These are phyloP conservation scores for Schizophyllum amplum DNA, from an alignment of 1,284 basidiomycete species.

Conservation along the genomic window DNA sequence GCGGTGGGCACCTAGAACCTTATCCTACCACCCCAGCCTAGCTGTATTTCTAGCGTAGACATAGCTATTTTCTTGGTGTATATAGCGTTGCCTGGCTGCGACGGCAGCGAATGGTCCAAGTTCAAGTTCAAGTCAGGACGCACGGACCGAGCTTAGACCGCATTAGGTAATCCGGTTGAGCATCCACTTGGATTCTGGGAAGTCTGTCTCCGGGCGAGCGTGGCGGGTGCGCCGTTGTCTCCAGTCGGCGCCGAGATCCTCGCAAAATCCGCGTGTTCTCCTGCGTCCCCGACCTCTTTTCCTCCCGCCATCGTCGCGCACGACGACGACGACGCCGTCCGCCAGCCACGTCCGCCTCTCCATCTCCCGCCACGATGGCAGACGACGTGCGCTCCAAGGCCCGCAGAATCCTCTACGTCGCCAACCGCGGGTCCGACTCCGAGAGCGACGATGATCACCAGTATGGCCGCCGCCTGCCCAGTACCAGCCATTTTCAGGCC, in stretches of 20 bases:
- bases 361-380: slow-evolving; percentile 25
- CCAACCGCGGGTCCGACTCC: slow-evolving; percentile 48
- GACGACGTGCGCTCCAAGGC: slow-evolving; percentile 24
- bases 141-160: too few species aligned
- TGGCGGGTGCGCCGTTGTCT: slow-evolving; percentile 6
- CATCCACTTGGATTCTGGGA: too few species aligned
- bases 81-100: too few species aligned
- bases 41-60: too few species aligned
- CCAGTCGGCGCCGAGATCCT: slow-evolving; percentile 20
- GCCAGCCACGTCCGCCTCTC: slow-evolving; percentile 1
- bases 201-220: too few species aligned
- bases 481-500: slow-evolving; percentile 11
- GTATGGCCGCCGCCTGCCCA: slow-evolving; percentile 12
- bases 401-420: slow-evolving; percentile 40
- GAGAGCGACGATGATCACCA: slow-evolving; percentile 36
- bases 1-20: too few species aligned
- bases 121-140: too few species aligned
- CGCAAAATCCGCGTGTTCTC: slow-evolving; percentile 3
- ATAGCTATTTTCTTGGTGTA: too few species aligned
- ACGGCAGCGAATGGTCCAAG: too few species aligned
- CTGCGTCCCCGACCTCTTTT: slow-evolving; percentile 9
- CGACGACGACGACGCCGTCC: slow-evolving; percentile 2
- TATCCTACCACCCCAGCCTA: too few species aligned
- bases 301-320: not conserved
- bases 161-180: too few species aligned